These are phyloP conservation scores for Coleophoma eucalyptorum DNA, from an alignment of 2,329 filamentous ascomycete genomes.

Conservation along the genomic window DNA sequence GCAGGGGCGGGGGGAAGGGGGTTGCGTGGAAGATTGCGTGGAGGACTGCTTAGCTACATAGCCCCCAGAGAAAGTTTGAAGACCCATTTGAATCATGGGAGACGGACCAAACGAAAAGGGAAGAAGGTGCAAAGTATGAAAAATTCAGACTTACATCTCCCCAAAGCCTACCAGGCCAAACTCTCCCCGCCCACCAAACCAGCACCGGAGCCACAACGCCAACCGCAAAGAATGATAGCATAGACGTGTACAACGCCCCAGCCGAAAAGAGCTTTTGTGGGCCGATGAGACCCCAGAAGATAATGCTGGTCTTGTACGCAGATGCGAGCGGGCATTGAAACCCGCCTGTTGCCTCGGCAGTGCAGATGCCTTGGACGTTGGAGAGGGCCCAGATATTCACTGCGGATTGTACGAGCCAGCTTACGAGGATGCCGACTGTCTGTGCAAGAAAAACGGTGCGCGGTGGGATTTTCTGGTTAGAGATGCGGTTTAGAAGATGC, in stretches of 20 bases:
- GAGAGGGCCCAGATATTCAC: conserved; percentile 45
- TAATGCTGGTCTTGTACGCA: conserved; percentile 58
- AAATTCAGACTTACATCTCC: too few species aligned
- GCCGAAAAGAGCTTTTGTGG: conserved; percentile 59
- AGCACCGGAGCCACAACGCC: conserved; percentile 41
- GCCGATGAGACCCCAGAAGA: conserved; percentile 59
- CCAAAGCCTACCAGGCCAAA: too few species aligned
- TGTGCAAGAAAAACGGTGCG: conserved; percentile 46
- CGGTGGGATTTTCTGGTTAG: conserved; percentile 47
- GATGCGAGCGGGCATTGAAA: conserved; percentile 61
- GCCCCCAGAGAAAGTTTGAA: too few species aligned
- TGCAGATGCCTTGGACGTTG: conserved; percentile 40
- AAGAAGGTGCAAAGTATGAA: too few species aligned
- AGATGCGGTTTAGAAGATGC: too few species aligned
- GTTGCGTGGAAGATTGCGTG: too few species aligned
- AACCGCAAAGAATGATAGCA: conserved; percentile 49
- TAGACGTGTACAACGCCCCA: conserved; percentile 51
- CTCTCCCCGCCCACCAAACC: conserved; percentile 39
- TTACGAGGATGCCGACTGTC: conserved; percentile 42
- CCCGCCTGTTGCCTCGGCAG: conserved; percentile 43
- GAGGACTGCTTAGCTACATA: too few species aligned
- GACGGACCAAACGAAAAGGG: too few species aligned
- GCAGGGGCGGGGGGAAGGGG: too few species aligned
- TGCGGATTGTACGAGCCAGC: conserved; percentile 43
- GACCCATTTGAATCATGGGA: too few species aligned